These are phyloP conservation scores for Candida palmyrensis DNA, from an alignment of 805 yeast genomes.

Conservation along the genomic window DNA sequence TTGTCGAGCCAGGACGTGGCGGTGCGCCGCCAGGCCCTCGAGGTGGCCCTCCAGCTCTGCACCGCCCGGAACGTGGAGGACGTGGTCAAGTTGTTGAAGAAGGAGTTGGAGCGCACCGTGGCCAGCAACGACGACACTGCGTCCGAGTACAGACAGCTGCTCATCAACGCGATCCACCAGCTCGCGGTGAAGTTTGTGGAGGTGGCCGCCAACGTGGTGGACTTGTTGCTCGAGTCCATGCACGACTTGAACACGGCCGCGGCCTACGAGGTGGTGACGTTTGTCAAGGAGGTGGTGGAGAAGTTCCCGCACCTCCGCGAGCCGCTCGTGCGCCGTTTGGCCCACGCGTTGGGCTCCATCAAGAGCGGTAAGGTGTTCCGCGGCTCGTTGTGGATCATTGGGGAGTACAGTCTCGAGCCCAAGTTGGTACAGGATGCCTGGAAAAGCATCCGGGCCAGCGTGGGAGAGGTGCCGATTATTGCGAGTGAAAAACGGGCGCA, in stretches of 20 bases:
- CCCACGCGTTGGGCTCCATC: conserved; percentile 56
- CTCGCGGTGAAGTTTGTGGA: conserved; percentile 86
- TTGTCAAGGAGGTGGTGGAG: conserved; percentile 91
- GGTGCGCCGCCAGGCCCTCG: conserved; percentile 84
- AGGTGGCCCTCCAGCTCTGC: conserved; percentile 74
- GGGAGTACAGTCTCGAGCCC: conserved; percentile 80
- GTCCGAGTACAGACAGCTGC: conserved; percentile 80
- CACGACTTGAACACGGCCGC: conserved; percentile 80
- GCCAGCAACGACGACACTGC: conserved; percentile 72
- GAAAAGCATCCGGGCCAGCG: conserved; percentile 74
- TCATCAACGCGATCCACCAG: conserved; percentile 83
- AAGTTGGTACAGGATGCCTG: conserved; percentile 75
- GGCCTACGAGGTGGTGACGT: conserved; percentile 85
- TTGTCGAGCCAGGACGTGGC: conserved; percentile 86
- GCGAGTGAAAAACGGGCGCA: conserved; percentile 57
- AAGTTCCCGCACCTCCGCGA: conserved; percentile 77
- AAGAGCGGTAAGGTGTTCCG: conserved; percentile 89
- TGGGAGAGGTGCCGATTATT: conserved; percentile 90
- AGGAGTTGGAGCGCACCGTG: conserved; percentile 77
- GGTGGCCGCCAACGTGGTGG: conserved; percentile 88
- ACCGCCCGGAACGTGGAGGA: conserved; percentile 90
- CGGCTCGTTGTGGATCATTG: conserved; percentile 92
- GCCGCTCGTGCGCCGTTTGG: conserved; percentile 57
- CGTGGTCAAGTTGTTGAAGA: conserved; percentile 85
- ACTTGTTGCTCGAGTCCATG: conserved; percentile 77